A percentile compares a stretch with the other conserved stretches of the same genome.
These are phyloP conservation scores for Sporothrix luriei DNA, from an alignment of 2,329 filamentous ascomycete genomes.

Conservation along the genomic window DNA sequence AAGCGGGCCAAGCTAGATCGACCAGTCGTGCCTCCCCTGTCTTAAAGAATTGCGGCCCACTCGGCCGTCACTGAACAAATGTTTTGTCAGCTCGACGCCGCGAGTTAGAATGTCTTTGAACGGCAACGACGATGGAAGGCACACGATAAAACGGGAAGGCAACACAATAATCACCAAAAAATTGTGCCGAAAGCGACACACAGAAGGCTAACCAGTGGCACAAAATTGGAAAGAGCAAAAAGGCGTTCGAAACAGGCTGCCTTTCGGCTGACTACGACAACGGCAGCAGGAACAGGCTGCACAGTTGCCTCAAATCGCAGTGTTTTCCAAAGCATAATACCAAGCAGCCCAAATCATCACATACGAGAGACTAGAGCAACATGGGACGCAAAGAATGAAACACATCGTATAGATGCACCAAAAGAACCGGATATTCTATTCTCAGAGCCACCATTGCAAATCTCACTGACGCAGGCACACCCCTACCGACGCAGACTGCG, in stretches of 20 bases:
- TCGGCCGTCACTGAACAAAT: not conserved
- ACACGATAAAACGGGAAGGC: not conserved
- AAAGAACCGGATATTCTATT: not conserved
- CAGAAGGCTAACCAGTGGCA: not conserved
- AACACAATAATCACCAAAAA: not conserved
- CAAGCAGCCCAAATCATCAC: not conserved
- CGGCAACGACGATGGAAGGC: not conserved
- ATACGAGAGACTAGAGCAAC: not conserved
- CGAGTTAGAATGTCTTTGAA: not conserved
- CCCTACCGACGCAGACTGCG: not conserved
- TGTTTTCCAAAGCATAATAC: not conserved
- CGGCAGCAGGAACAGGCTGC: not conserved
- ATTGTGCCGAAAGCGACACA: not conserved
- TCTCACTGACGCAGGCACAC: not conserved
- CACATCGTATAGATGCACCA: not conserved
- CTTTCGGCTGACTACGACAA: not conserved
- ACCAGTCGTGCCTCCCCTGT: not conserved
- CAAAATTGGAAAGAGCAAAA: slow-evolving; percentile 9
- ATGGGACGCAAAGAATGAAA: not conserved
- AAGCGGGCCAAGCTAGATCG: not conserved
- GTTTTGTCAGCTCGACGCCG: slow-evolving; percentile 14
- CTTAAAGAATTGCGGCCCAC: not conserved
- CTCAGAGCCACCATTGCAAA: not conserved
- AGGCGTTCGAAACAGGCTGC: not conserved
- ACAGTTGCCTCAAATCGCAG: not conserved